Evolutionary conservation across 163 green algal genomes (phyloP), one percentile per base, ranked within the genome.

Genomic region (Prototheca wickerhamii): DNA sequence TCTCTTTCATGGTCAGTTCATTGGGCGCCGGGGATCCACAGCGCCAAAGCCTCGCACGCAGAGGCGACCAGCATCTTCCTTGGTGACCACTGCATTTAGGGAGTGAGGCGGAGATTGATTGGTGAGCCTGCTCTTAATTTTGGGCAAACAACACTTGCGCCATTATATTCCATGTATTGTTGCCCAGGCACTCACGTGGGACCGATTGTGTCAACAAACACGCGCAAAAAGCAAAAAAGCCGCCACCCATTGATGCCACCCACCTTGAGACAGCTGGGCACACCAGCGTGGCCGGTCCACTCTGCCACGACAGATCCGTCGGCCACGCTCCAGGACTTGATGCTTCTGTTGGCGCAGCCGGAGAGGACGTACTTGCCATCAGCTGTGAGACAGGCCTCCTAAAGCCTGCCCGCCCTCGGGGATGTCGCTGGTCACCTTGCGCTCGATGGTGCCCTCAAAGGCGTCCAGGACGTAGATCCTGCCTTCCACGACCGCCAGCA

Each of bases 401-500:
- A 92, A 64, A 0, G 81, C 64, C 5, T 61, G 52, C 0, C 77
- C 75, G 12, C 76, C 85, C 37, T 90, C 83, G 3, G 71, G 66
- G 23, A 82, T 67, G 25, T 84, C 80, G 20, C 74, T 89, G 49
- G 58, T 10, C 12, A 86, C 84, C 37, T 69, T 79, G 26, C 62
- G 54, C 50, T 71, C 54, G n/a, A 78, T 23, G 29, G 42, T 65
- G 57, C 86, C 89, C 33, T 84, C 73, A 72, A 91, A 98, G 0
- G 89, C 87, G 63, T 98, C 89, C 51, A 98, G 63, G 25, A 96
- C 37, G 55, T 93, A 90, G 3, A 93, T 78, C 23, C 73, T 63
- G n/a, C 79, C 77, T 65, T 89, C 91, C 49, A 76, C 76, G 34
- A 85, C 81, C 6, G 77, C 84, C 63, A 93, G 70, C 46, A 95